Evolutionary conservation across 1,139 yeast species (phyloP).

Genomic region (Debaryomycetaceae sp.): DNA sequence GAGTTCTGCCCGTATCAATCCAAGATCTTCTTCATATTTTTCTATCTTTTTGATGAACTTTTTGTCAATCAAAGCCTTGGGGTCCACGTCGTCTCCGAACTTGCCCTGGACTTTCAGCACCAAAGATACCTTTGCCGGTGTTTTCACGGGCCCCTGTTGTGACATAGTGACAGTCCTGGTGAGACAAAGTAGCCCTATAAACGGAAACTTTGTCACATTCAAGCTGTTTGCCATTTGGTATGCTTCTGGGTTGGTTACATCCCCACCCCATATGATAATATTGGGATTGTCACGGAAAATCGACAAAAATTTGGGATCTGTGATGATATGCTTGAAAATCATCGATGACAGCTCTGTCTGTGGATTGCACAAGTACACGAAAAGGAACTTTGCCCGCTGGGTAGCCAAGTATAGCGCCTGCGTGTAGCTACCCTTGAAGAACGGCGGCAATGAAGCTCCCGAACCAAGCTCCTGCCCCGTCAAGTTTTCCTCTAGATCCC

Average conservation of each 20-base stretch:
- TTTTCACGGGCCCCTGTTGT: slow-evolving; percentile 53
- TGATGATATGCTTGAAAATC: slow-evolving; percentile 56
- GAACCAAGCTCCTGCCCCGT: slow-evolving; percentile 17
- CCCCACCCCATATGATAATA: slow-evolving; percentile 84
- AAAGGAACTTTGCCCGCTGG: slow-evolving; percentile 62
- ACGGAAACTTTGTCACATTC: slow-evolving; percentile 74
- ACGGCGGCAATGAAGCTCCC: slow-evolving; percentile 33
- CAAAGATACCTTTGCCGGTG: slow-evolving; percentile 56
- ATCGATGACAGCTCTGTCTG: slow-evolving; percentile 60
- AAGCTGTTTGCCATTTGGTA: slow-evolving; percentile 79
- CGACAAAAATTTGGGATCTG: slow-evolving; percentile 49
- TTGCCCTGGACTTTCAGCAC: slow-evolving; percentile 69
- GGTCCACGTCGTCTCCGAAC: slow-evolving; percentile 33
- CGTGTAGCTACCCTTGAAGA: slow-evolving; percentile 72
- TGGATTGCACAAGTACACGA: slow-evolving; percentile 72
- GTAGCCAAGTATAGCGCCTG: slow-evolving; percentile 71
- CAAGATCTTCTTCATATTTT: slow-evolving; percentile 60
- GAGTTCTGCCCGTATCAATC: slow-evolving; percentile 56
- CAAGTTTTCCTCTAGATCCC: slow-evolving; percentile 35
- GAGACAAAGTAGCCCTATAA: slow-evolving; percentile 64
- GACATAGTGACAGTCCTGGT: slow-evolving; percentile 56
- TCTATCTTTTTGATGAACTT: slow-evolving; percentile 45
- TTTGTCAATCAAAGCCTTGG: slow-evolving; percentile 24
- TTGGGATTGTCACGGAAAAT: slow-evolving; percentile 46
- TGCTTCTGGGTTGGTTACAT: slow-evolving; percentile 75